phyloP scores from a whole-genome alignment of 805 yeast genomes.

The Sugiyamaella americana region DNA sequence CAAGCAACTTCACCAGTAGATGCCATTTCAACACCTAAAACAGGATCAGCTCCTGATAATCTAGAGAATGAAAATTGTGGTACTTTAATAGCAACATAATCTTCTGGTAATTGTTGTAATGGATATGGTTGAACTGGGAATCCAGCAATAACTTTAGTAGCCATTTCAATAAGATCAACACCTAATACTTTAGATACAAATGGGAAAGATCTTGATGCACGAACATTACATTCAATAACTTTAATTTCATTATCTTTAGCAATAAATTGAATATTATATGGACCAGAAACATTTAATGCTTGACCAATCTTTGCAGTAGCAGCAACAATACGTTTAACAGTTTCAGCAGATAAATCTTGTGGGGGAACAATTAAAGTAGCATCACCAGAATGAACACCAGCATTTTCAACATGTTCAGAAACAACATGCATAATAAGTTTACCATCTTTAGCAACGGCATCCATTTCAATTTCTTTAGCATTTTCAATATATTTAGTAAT shows the following conservation, averaged over 20 bases:
- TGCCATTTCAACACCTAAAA: conserved; percentile 98
- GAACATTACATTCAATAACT: conserved; percentile 96
- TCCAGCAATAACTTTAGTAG: conserved; percentile 92
- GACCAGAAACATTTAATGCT: conserved; percentile 95
- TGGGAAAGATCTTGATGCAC: conserved; percentile 99
- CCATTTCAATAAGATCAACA: conserved; percentile 93
- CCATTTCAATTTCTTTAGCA: conserved; percentile 98
- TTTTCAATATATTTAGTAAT: conserved; percentile 94
- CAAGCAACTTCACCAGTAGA: conserved; percentile 99
- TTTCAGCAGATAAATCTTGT: conserved; percentile 87
- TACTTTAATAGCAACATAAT: conserved; percentile 92
- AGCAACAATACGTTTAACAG: conserved; percentile 82
- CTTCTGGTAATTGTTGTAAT: conserved; percentile 77
- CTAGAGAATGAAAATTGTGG: conserved; percentile 98
- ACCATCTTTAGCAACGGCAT: conserved; percentile 95
- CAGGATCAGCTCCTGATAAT: conserved; percentile 96
- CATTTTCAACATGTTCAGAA: conserved; percentile 97
- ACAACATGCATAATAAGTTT: conserved; percentile 94
- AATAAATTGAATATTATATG: conserved; percentile 93
- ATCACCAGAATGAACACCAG: conserved; percentile 99
- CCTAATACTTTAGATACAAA: conserved; percentile 97
- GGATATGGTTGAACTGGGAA: conserved; percentile 87
- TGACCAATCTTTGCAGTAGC: conserved; percentile 95
- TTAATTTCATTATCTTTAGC: conserved; percentile 93
- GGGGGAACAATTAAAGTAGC: conserved; percentile 97